Conservation (phyloP, 257 asterid species). For the Solanum gandarillasii region DNA sequence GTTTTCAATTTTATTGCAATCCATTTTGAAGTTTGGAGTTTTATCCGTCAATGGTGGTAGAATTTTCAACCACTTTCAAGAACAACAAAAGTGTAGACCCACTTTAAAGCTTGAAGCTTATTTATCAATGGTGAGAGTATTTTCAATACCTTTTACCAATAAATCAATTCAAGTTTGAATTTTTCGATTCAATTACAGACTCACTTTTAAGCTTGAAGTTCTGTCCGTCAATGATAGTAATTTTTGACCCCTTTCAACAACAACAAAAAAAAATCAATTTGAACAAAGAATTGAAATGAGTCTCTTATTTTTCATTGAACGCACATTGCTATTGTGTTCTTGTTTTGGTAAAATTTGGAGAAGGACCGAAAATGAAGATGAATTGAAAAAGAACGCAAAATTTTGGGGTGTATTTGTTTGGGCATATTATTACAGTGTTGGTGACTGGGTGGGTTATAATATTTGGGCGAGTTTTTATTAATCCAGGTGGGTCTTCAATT, state of each 20-base stretch:
- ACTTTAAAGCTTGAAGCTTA: not conserved
- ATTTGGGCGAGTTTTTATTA: too few relatives aligned
- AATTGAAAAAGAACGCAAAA: too few relatives aligned
- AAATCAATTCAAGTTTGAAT: not conserved
- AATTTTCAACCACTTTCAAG: too few relatives aligned
- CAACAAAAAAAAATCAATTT: too few relatives aligned
- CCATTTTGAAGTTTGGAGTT: not conserved
- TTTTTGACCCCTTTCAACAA: not conserved
- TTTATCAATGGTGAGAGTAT: not conserved
- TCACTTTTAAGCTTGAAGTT: not conserved
- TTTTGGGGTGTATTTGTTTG: not conserved
- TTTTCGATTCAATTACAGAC: not conserved
- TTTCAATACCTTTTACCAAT: not conserved
- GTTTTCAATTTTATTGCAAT: not conserved
- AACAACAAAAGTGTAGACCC: not conserved
- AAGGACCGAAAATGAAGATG: too few relatives aligned
- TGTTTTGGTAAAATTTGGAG: not conserved
- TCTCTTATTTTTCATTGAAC: not conserved
- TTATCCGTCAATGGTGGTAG: not conserved
- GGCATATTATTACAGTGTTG: too few relatives aligned
- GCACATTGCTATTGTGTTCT: too few relatives aligned
- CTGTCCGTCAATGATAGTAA: too few relatives aligned
- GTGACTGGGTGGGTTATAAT: too few relatives aligned
- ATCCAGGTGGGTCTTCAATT: not conserved
- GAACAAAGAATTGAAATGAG: not conserved